Conservation (phyloP, 2,329 filamentous ascomycete genomes). For the Scytalidium sp. region DNA sequence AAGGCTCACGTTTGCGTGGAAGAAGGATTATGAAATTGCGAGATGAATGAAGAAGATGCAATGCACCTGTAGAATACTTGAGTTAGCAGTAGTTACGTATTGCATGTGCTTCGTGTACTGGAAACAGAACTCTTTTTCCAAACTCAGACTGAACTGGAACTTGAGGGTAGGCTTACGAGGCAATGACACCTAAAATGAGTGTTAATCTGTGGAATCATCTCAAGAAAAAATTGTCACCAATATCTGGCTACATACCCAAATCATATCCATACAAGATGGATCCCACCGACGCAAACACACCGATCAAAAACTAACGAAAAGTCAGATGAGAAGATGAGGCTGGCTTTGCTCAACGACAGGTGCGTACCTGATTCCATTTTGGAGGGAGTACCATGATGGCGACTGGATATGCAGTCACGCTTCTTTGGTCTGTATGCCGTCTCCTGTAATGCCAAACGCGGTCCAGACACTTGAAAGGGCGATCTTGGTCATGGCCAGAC, state of each 20-base stretch:
- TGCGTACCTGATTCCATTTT: constrained; percentile 28
- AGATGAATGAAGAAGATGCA: constrained; percentile 42
- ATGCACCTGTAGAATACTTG: constrained; percentile 29
- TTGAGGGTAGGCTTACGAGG: constrained; percentile 1
- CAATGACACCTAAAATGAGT: neutral
- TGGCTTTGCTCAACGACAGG: neutral
- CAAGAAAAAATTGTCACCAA: constrained; percentile 15
- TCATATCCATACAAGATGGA: constrained; percentile 55
- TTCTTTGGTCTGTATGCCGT: neutral
- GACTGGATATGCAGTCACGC: neutral
- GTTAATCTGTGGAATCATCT: neutral
- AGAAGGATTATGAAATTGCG: constrained; percentile 33
- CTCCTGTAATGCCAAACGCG: neutral
- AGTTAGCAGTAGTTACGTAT: neutral
- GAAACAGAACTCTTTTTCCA: neutral
- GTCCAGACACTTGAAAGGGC: neutral
- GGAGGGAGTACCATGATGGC: constrained; percentile 26
- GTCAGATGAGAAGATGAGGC: neutral
- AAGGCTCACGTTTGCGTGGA: constrained; percentile 23
- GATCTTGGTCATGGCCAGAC: neutral
- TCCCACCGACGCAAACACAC: constrained; percentile 51
- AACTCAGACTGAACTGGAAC: too few relatives aligned
- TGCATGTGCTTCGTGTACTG: neutral
- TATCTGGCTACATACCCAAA: constrained; percentile 37
- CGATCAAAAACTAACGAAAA: constrained; percentile 29